These are phyloP conservation scores for Amphirosellinia nigrospora DNA, from an alignment of 495 filamentous ascomycete genomes.

Conservation along the genomic window DNA sequence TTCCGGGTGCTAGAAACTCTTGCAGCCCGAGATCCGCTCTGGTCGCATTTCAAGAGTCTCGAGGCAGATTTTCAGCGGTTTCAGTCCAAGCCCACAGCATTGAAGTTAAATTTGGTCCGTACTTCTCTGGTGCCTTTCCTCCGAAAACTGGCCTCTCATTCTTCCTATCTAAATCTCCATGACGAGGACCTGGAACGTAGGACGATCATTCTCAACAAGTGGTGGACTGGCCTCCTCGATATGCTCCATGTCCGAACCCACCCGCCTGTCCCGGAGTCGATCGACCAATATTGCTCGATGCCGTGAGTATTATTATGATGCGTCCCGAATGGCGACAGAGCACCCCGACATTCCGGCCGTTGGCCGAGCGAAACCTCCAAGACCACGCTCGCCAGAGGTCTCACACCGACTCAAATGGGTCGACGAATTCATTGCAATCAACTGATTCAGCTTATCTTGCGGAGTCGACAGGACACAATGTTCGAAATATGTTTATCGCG, in stretches of 20 bases:
- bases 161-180: conserved; percentile 65
- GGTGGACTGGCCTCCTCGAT: conserved; percentile 92
- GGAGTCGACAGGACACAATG: conserved; percentile 92
- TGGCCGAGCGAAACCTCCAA: conserved; percentile 54
- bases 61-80: conserved; percentile 88
- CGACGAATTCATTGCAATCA: conserved; percentile 65
- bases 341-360: conserved; percentile 66
- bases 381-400: conserved; percentile 47
- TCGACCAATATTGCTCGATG: conserved; percentile 82
- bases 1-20: conserved; percentile 20
- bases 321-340: conserved; percentile 88
- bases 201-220: conserved; percentile 84
- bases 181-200: conserved; percentile 89
- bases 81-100: conserved; percentile 69
- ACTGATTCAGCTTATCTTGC: conserved; percentile 77
- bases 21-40: conserved; percentile 78
- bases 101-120: conserved; percentile 83
- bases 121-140: conserved; percentile 85
- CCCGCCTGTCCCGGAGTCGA: conserved; percentile 71
- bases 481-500: conserved; percentile 86
- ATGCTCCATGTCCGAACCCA: conserved; percentile 69
- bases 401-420: conserved; percentile 51
- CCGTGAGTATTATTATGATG: conserved; percentile 83
- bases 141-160: conserved; percentile 69
- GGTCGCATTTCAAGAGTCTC: conserved; percentile 79